Percentiles rank a stretch among this genome's conserved stretches.
Conservation (phyloP, 2,329 filamentous ascomycete species). For the Mycosphaerelloides madeirae region DNA sequence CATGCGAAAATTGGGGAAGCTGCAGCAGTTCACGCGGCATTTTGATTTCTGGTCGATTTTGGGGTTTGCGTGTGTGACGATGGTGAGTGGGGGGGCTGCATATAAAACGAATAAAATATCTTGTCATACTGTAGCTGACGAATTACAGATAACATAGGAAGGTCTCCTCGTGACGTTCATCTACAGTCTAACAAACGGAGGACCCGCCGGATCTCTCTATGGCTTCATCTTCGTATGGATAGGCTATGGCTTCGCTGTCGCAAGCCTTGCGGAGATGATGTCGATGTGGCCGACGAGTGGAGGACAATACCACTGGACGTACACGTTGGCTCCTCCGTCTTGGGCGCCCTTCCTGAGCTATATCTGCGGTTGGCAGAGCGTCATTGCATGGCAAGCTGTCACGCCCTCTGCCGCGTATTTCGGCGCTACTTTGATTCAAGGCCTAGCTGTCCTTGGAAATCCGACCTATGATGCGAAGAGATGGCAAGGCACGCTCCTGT, state of each 20-base stretch:
- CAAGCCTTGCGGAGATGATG: slow-evolving; percentile 32
- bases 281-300: slow-evolving; percentile 36
- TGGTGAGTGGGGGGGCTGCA: slow-evolving; percentile 26
- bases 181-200: slow-evolving; percentile 17
- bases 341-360: slow-evolving; percentile 41
- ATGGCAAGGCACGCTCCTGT: slow-evolving; percentile 50
- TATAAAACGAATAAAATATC: slow-evolving; percentile 19
- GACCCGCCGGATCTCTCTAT: slow-evolving; percentile 34
- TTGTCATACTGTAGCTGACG: slow-evolving; percentile 22
- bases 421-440: slow-evolving; percentile 16
- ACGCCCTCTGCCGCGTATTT: slow-evolving; percentile 14
- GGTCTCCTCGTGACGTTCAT: slow-evolving; percentile 23
- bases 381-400: slow-evolving; percentile 17
- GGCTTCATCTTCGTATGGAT: slow-evolving; percentile 31
- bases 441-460: slow-evolving; percentile 14
- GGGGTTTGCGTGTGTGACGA: slow-evolving; percentile 26
- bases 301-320: slow-evolving; percentile 16
- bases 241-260: slow-evolving; percentile 32
- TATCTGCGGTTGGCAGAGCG: slow-evolving; percentile 24
- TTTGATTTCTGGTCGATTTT: slow-evolving; percentile 22
- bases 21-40: slow-evolving; percentile 16
- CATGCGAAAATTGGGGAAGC: slow-evolving; percentile 19
- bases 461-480: slow-evolving; percentile 2
- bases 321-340: slow-evolving; percentile 36
- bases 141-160: slow-evolving; percentile 20